These are phyloP conservation scores for Yarrowia sp. DNA, from an alignment of 805 yeast species.

Conservation along the genomic window DNA sequence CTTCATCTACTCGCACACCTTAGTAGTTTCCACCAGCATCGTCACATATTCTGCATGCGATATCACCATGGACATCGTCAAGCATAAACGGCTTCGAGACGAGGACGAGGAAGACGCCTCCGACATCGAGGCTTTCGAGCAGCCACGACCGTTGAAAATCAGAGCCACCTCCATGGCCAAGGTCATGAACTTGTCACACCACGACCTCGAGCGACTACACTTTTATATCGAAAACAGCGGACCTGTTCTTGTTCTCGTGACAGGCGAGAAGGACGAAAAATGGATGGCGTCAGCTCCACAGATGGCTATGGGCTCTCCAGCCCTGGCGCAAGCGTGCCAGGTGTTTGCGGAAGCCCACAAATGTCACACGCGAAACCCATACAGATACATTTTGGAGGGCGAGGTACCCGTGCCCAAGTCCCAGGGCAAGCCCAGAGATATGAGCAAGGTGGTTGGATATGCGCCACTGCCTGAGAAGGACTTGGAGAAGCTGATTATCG, in stretches of 20 bases:
- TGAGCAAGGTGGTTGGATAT: slow-evolving; percentile 1
- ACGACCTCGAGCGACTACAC: neutral
- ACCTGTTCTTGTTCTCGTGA: neutral
- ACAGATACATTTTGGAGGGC: slow-evolving; percentile 4
- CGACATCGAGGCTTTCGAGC: neutral
- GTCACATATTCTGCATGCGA: neutral
- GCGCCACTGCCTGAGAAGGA: neutral
- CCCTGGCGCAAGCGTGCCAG: neutral
- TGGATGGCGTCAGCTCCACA: slow-evolving; percentile 8
- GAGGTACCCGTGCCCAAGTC: neutral
- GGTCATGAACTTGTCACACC: neutral
- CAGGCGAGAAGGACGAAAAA: neutral
- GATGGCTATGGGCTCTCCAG: neutral
- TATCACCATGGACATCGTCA: neutral
- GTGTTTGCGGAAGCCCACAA: neutral
- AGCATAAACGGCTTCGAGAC: slow-evolving; percentile 6
- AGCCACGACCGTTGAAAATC: neutral
- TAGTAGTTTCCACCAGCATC: neutral
- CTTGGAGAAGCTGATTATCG: neutral
- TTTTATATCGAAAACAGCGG: neutral
- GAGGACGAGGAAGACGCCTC: neutral
- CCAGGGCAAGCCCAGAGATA: neutral
- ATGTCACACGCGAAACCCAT: neutral
- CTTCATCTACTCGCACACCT: neutral
- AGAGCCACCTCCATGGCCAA: slow-evolving; percentile 17